phyloP scores from a whole-genome alignment of 2,329 filamentous ascomycete species.

The Fusarium incarnatum region DNA sequence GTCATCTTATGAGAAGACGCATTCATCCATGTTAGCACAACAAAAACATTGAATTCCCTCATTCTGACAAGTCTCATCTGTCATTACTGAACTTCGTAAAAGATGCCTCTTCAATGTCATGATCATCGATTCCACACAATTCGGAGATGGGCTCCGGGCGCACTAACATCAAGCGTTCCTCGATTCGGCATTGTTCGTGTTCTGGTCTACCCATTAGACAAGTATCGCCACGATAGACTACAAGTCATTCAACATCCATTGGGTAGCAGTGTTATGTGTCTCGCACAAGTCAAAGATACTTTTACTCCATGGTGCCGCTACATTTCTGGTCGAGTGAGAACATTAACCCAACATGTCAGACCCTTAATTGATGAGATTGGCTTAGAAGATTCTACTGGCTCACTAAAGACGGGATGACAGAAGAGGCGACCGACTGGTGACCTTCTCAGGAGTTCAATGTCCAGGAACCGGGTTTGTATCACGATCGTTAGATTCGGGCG shows the following conservation, averaged over 20 bases:
- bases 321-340: not conserved
- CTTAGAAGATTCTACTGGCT: constrained; percentile 2
- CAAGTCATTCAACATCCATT: not conserved
- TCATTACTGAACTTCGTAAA: not conserved
- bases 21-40: not conserved
- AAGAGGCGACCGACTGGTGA: not conserved
- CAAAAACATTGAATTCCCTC: not conserved
- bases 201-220: not conserved
- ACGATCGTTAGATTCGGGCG: not conserved
- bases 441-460: constrained; percentile 13
- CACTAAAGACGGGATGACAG: constrained; percentile 24
- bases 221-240: constrained; percentile 4
- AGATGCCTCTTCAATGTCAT: constrained; percentile 7
- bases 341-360: not conserved
- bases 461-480: constrained; percentile 5
- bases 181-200: constrained; percentile 2
- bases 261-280: not conserved
- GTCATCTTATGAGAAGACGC: not conserved
- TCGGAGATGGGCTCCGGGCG: constrained; percentile 7
- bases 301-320: not conserved
- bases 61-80: not conserved
- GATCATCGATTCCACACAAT: constrained; percentile 32
- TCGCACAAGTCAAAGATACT: not conserved
- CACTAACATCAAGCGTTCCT: constrained; percentile 18
- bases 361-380: not conserved